Conservation (phyloP, 768 basidiomycete genomes). For the Mycena latifolia region DNA sequence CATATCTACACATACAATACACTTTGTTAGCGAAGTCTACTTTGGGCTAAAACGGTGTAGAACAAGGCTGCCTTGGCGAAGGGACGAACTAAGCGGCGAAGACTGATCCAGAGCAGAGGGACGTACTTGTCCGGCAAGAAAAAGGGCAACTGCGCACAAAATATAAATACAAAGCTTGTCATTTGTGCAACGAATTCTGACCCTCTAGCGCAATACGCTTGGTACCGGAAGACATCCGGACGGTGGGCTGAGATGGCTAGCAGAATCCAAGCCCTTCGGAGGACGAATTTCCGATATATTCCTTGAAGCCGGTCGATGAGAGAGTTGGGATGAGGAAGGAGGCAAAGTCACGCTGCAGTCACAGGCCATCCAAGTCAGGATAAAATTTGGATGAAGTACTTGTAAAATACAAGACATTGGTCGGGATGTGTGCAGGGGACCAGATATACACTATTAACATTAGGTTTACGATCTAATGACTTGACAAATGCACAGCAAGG, state of each 20-base stretch:
- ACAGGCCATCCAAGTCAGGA: not conserved
- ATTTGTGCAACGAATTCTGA: conserved; percentile 7
- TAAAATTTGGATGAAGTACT: too few relatives aligned
- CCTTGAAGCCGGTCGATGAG: not conserved
- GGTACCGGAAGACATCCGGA: conserved; percentile 17
- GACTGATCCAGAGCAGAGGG: not conserved
- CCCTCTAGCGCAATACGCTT: conserved; percentile 34
- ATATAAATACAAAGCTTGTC: conserved; percentile 3
- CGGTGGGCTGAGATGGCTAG: not conserved
- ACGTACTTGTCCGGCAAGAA: conserved; percentile 66
- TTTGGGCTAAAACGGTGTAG: too few relatives aligned
- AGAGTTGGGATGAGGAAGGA: not conserved
- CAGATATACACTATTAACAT: not conserved
- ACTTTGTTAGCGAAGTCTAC: too few relatives aligned
- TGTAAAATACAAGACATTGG: too few relatives aligned
- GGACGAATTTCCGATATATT: not conserved
- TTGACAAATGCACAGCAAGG: not conserved
- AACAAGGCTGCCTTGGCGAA: conserved; percentile 77
- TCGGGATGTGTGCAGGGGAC: not conserved
- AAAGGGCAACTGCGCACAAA: conserved; percentile 51
- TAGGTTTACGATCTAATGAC: not conserved
- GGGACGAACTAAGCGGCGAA: conserved; percentile 16
- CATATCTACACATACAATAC: too few relatives aligned
- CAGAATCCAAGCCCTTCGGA: conserved; percentile 7
- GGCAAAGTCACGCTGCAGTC: conserved; percentile 2